phyloP scores from a whole-genome alignment of 2,329 filamentous ascomycete genomes.

The Bisporella sp. region DNA sequence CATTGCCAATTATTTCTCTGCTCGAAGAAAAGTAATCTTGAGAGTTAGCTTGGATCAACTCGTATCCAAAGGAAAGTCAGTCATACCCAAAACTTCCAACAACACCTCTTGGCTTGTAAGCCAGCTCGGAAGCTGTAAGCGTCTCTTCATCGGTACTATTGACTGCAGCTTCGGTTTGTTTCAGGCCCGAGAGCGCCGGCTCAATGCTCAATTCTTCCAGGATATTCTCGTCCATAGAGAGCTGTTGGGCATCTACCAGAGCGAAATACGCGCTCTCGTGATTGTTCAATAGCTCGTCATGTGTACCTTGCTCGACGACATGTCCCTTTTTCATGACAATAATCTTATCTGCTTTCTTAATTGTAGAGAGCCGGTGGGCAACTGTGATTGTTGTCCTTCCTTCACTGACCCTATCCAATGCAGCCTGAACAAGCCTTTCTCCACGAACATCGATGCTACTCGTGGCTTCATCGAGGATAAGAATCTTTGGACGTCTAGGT shows the following conservation, averaged over 20 bases:
- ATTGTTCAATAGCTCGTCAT: constrained; percentile 60
- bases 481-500: constrained; percentile 79
- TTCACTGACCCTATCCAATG: constrained; percentile 72
- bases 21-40: constrained; percentile 41
- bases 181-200: no score
- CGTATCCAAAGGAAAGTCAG: background rate
- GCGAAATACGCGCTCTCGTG: constrained; percentile 58
- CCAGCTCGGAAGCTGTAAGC: background rate
- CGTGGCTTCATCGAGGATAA: constrained; percentile 87
- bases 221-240: constrained; percentile 23
- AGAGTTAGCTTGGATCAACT: background rate
- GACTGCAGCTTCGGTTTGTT: background rate
- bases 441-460: constrained; percentile 86
- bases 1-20: constrained; percentile 44
- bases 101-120: background rate
- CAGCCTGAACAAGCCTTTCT: constrained; percentile 85
- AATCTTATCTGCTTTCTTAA: constrained; percentile 87
- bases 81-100: background rate
- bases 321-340: constrained; percentile 76
- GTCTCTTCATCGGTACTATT: background rate
- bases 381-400: constrained; percentile 91
- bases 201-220: background rate
- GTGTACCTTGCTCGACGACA: constrained; percentile 83
- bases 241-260: constrained; percentile 56
- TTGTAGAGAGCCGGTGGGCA: constrained; percentile 85